A percentile compares a stretch with the other conserved stretches of the same genome.
Evolutionary conservation across 2,329 filamentous ascomycete species (phyloP).

Genomic region (Sporothrix pseudoabietina): DNA sequence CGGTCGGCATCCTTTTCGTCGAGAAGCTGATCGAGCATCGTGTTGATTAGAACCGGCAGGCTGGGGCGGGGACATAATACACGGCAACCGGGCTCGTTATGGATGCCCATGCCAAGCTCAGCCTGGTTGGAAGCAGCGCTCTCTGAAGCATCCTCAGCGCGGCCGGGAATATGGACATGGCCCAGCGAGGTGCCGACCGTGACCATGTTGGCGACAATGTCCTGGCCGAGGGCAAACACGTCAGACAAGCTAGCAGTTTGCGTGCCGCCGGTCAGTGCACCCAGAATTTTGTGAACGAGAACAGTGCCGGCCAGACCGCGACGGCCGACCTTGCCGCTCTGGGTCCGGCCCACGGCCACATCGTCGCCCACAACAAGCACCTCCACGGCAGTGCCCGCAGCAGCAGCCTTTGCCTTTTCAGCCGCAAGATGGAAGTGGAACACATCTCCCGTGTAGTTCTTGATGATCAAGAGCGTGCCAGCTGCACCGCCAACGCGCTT

Average conservation of each 20-base stretch:
- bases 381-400: slow-evolving; percentile 72
- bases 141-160: slow-evolving; percentile 52
- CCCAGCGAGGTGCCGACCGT: slow-evolving; percentile 70
- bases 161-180: slow-evolving; percentile 60
- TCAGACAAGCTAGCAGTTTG: slow-evolving; percentile 67
- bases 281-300: slow-evolving; percentile 82
- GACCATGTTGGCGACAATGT: slow-evolving; percentile 73
- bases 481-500: slow-evolving; percentile 52
- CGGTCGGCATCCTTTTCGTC: slow-evolving; percentile 66
- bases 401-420: slow-evolving; percentile 80
- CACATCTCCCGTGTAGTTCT: slow-evolving; percentile 90
- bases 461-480: slow-evolving; percentile 82
- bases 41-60: slow-evolving; percentile 52
- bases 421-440: slow-evolving; percentile 91
- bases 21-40: slow-evolving; percentile 49
- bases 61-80: slow-evolving; percentile 52
- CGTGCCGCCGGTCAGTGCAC: slow-evolving; percentile 72
- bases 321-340: slow-evolving; percentile 82
- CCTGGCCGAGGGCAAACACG: slow-evolving; percentile 69
- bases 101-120: slow-evolving; percentile 65
- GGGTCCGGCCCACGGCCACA: slow-evolving; percentile 75
- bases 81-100: slow-evolving; percentile 61
- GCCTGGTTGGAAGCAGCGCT: slow-evolving; percentile 49
- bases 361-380: slow-evolving; percentile 93
- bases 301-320: slow-evolving; percentile 89